These are phyloP conservation scores for Blepharisma undulans DNA, from an alignment of 169 alveolate genomes.

Conservation along the genomic window DNA sequence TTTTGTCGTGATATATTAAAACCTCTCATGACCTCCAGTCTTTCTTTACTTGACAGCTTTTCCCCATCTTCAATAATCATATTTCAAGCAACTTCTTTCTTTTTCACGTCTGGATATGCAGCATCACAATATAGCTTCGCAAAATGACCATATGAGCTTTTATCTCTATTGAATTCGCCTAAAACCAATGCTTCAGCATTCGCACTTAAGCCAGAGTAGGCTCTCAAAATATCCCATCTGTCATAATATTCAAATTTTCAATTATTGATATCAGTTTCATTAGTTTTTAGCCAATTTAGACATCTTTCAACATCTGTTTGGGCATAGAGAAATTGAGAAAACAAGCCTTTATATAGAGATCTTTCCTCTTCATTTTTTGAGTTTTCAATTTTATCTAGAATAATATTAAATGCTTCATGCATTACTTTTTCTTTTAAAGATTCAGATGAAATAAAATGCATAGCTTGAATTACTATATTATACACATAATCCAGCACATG, in stretches of 20 bases:
- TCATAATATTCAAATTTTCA: too few relatives aligned
- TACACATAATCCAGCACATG: neutral
- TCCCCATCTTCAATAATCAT: neutral
- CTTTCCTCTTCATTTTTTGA: neutral
- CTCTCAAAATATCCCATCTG: neutral
- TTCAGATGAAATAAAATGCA: conserved; percentile 48
- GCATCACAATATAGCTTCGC: conserved; percentile 24
- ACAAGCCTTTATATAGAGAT: neutral
- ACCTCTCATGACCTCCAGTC: neutral
- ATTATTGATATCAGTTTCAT: too few relatives aligned
- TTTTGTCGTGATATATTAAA: neutral
- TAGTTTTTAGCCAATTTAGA: too few relatives aligned
- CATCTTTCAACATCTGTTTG: neutral
- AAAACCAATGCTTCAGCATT: neutral
- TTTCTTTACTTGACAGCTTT: conserved; percentile 75
- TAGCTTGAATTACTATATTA: conserved; percentile 70
- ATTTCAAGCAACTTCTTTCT: neutral
- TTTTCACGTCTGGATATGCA: conserved; percentile 3
- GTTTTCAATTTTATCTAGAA: neutral
- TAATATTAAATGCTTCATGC: neutral
- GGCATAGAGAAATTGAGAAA: conserved; percentile 33
- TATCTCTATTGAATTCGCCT: neutral
- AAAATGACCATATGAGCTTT: neutral
- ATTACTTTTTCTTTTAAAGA: neutral
- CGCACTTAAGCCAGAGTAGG: neutral